Conservation (phyloP, 1,284 basidiomycete species). For the Irpex rosettiformis region DNA sequence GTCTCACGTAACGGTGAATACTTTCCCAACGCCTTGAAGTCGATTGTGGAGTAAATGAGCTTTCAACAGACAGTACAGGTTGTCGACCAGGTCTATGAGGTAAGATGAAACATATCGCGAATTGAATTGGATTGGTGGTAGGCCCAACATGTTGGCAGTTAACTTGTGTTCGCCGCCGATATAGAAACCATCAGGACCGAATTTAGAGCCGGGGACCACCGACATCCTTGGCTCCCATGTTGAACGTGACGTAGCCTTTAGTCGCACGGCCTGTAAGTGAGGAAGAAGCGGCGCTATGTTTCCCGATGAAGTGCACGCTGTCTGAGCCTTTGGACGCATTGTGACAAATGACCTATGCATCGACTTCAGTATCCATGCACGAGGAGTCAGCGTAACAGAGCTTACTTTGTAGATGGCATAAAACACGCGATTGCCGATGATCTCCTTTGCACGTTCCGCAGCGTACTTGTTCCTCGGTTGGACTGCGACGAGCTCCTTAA, state of each 20-base stretch:
- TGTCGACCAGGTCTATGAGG: no score
- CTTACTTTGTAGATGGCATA: background rate
- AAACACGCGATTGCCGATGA: background rate
- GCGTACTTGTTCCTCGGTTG: background rate
- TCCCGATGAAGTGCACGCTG: background rate
- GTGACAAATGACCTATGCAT: background rate
- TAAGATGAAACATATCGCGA: no score
- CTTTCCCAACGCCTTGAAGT: no score
- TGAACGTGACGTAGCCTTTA: constrained; percentile 6
- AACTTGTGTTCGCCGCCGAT: background rate
- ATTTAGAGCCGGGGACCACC: background rate
- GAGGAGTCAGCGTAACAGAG: background rate
- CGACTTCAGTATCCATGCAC: background rate
- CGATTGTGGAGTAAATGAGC: no score
- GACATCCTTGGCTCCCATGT: background rate
- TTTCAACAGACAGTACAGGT: no score
- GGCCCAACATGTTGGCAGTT: no score
- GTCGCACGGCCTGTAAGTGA: constrained; percentile 5
- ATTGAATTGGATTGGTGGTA: no score
- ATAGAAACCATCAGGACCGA: background rate
- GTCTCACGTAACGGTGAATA: no score
- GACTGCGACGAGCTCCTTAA: background rate
- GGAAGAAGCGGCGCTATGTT: background rate
- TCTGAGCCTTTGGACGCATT: background rate
- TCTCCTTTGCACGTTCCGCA: background rate